These are phyloP conservation scores for Clavaria fumosa DNA, from an alignment of 768 basidiomycete species.

Conservation along the genomic window DNA sequence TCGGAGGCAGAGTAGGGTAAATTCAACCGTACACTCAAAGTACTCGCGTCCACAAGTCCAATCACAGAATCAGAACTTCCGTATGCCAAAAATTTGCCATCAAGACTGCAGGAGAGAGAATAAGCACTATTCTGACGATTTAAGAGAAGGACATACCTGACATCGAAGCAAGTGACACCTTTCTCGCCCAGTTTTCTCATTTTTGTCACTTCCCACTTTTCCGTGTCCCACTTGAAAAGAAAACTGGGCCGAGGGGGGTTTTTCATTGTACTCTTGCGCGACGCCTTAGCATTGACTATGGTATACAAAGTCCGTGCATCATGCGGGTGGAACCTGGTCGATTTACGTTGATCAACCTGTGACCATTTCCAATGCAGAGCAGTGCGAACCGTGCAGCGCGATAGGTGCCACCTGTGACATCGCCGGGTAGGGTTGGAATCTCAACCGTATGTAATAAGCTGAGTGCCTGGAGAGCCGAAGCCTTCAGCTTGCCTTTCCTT, in stretches of 20 bases:
- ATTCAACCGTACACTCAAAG: slow-evolving; percentile 44
- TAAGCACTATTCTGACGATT: slow-evolving; percentile 1
- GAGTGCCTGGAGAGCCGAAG: slow-evolving; percentile 18
- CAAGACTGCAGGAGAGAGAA: slow-evolving; percentile 31
- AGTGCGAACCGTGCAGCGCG: slow-evolving; percentile 40
- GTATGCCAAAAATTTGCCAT: slow-evolving; percentile 72
- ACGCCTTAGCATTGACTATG: slow-evolving; percentile 50
- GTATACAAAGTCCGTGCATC: slow-evolving; percentile 45
- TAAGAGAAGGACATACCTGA: slow-evolving; percentile 41
- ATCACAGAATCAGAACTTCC: slow-evolving; percentile 81
- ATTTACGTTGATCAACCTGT: background rate
- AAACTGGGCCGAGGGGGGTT: slow-evolving; percentile 42
- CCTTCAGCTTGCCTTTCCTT: slow-evolving; percentile 31
- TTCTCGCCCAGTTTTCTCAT: slow-evolving; percentile 62
- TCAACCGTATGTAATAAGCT: slow-evolving; percentile 35
- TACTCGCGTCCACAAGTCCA: slow-evolving; percentile 67
- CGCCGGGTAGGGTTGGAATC: slow-evolving; percentile 34
- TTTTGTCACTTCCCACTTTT: slow-evolving; percentile 51
- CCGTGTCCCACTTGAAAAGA: slow-evolving; percentile 57
- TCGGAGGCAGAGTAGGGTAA: too few species aligned
- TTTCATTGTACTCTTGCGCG: slow-evolving; percentile 41
- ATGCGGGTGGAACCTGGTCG: slow-evolving; percentile 38
- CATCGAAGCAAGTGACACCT: slow-evolving; percentile 74
- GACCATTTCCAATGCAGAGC: background rate
- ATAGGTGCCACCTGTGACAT: slow-evolving; percentile 38